A percentile compares a stretch with the other conserved stretches of the same genome.
These are phyloP conservation scores for Plasmodium coatneyi DNA, from an alignment of 169 alveolate species.

Conservation along the genomic window DNA sequence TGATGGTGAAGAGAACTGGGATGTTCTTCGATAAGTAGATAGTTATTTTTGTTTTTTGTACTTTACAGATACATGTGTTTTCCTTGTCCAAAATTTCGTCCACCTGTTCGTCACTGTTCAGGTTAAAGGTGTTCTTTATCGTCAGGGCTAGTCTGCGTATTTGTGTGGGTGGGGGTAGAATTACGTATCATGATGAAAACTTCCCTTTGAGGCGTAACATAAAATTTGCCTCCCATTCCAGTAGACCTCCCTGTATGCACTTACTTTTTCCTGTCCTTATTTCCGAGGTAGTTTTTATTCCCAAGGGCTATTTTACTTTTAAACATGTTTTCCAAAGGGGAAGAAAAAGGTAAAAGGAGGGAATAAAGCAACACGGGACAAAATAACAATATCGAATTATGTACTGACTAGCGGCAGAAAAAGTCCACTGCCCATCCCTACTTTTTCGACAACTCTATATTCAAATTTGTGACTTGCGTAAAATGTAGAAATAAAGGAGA, in stretches of 20 bases:
- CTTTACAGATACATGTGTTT: conserved; percentile 43
- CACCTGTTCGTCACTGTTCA: conserved; percentile 44
- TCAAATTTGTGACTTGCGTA: neutral
- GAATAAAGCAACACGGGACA: neutral
- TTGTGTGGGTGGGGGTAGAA: neutral
- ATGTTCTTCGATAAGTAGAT: conserved; percentile 49
- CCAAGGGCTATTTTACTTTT: conserved; percentile 35
- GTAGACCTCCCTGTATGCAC: neutral
- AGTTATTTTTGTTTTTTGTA: conserved; percentile 44
- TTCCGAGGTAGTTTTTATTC: conserved; percentile 63
- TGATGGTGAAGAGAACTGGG: conserved; percentile 30
- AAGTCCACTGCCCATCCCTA: neutral
- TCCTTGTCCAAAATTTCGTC: conserved; percentile 58
- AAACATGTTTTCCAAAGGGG: conserved; percentile 16
- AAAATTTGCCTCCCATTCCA: neutral
- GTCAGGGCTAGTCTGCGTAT: conserved; percentile 25
- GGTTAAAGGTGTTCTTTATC: conserved; percentile 29
- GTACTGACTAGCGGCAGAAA: neutral
- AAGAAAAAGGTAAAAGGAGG: neutral
- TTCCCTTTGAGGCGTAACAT: neutral
- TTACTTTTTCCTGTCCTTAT: conserved; percentile 71
- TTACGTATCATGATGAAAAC: neutral
- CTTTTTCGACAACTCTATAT: neutral
- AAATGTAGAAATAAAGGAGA: neutral
- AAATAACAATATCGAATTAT: neutral